Conservation (phyloP, 768 basidiomycete species). For the Leccinum boreale region DNA sequence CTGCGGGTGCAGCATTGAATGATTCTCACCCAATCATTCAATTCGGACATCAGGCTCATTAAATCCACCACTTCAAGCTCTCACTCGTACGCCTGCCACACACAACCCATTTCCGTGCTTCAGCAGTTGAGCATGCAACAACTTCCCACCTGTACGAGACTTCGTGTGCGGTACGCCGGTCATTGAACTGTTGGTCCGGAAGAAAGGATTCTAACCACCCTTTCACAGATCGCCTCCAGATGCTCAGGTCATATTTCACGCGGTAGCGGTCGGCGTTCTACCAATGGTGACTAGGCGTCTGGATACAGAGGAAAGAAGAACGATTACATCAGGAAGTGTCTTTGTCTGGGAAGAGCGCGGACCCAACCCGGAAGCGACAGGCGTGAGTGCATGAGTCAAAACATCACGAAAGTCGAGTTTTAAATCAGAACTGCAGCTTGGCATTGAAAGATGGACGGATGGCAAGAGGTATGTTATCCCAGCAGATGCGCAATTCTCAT, state of each 20-base stretch:
- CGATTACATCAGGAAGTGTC: constrained; percentile 67
- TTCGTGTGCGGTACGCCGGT: constrained; percentile 46
- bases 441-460: constrained; percentile 82
- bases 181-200: background rate
- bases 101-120: constrained; percentile 8
- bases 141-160: constrained; percentile 57
- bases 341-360: constrained; percentile 85
- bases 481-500: background rate
- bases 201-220: background rate
- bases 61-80: constrained; percentile 26
- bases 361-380: constrained; percentile 60
- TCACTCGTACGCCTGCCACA: constrained; percentile 20
- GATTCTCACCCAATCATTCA: constrained; percentile 24
- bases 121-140: constrained; percentile 47
- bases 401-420: constrained; percentile 2
- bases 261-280: constrained; percentile 52
- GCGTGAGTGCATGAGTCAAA: constrained; percentile 41
- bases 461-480: constrained; percentile 42
- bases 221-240: constrained; percentile 50
- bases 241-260: constrained; percentile 74
- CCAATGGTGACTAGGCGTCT: constrained; percentile 71
- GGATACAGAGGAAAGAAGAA: constrained; percentile 71
- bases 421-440: constrained; percentile 42
- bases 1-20: constrained; percentile 20
- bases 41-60: constrained; percentile 23